phyloP scores from a whole-genome alignment of 805 yeast species.

The Starmerella ratchasimensis region DNA sequence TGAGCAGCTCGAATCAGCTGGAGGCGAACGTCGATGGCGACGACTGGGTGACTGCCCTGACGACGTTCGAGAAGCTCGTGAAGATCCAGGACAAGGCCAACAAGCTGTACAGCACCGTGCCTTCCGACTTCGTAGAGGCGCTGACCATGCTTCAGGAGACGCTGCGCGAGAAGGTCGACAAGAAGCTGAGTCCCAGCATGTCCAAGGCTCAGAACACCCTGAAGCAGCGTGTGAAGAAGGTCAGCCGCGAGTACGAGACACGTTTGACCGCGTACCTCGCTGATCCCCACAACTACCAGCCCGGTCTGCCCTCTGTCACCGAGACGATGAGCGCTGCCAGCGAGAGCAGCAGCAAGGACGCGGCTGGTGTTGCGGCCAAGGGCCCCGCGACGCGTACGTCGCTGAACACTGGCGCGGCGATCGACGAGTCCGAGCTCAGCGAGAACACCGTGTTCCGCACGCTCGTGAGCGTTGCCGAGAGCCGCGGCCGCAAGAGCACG shows the following conservation, averaged over 20 bases:
- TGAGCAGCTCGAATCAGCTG: slow-evolving; percentile 47
- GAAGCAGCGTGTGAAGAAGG: slow-evolving; percentile 78
- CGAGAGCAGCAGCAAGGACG: slow-evolving; percentile 26
- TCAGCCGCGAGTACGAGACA: slow-evolving; percentile 50
- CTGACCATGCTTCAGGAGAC: slow-evolving; percentile 61
- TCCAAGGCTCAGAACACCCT: slow-evolving; percentile 77
- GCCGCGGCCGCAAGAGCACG: slow-evolving; percentile 90
- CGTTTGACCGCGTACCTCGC: slow-evolving; percentile 47
- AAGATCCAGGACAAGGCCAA: slow-evolving; percentile 52
- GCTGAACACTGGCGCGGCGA: slow-evolving; percentile 23
- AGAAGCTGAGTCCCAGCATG: slow-evolving; percentile 67
- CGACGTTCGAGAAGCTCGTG: slow-evolving; percentile 64
- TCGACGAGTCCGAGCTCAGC: slow-evolving; percentile 21
- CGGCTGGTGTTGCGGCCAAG: slow-evolving; percentile 26
- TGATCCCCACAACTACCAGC: slow-evolving; percentile 58
- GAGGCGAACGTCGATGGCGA: slow-evolving; percentile 48
- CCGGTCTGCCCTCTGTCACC: slow-evolving; percentile 21
- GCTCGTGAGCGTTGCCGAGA: slow-evolving; percentile 61
- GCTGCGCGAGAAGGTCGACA: slow-evolving; percentile 40
- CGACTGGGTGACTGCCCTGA: slow-evolving; percentile 64
- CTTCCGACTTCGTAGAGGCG: slow-evolving; percentile 54
- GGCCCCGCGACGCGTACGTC: slow-evolving; percentile 11
- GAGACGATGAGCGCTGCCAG: slow-evolving; percentile 24
- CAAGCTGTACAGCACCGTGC: slow-evolving; percentile 66
- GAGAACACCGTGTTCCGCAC: slow-evolving; percentile 50